phyloP scores from a whole-genome alignment of 129 eudicot genomes.

The Helianthus tuberosus region DNA sequence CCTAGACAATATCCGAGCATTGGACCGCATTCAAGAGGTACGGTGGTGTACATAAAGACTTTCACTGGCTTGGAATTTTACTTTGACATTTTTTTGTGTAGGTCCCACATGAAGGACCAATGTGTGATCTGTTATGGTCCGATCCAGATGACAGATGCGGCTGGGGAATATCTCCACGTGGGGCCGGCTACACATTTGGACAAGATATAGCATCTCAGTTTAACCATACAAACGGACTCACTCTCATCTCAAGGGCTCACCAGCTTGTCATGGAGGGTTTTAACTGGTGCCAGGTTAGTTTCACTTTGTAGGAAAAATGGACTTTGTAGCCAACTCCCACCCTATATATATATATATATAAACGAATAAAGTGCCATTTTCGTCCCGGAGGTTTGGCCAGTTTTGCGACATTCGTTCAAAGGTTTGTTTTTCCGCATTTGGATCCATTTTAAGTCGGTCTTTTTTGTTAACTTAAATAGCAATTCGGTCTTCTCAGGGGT shows the following conservation, averaged over 20 bases:
- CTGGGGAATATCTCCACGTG: conserved; percentile 94
- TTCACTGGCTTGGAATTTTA: not conserved
- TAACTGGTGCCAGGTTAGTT: conserved; percentile 92
- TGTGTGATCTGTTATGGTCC: conserved; percentile 94
- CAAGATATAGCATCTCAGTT: conserved; percentile 87
- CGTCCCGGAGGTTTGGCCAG: no score
- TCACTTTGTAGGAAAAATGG: no score
- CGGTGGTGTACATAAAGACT: not conserved
- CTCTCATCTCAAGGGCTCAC: conserved; percentile 84
- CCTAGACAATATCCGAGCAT: conserved; percentile 81
- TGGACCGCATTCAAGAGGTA: conserved; percentile 95
- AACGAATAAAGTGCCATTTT: not conserved
- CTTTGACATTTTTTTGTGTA: conserved; percentile 11
- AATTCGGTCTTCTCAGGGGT: no score
- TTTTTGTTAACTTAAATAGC: no score
- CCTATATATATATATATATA: not conserved
- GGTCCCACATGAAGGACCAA: conserved; percentile 97
- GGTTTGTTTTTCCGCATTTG: no score
- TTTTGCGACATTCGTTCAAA: no score
- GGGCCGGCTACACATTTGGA: conserved; percentile 93
- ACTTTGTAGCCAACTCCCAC: no score
- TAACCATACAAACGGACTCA: conserved; percentile 86
- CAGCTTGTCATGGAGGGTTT: conserved; percentile 95
- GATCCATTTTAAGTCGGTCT: no score
- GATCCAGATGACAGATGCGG: conserved; percentile 95